A percentile compares a stretch with the other conserved stretches of the same genome.
Conservation (phyloP, 2,329 filamentous ascomycete species). For the Phoma sp. region DNA sequence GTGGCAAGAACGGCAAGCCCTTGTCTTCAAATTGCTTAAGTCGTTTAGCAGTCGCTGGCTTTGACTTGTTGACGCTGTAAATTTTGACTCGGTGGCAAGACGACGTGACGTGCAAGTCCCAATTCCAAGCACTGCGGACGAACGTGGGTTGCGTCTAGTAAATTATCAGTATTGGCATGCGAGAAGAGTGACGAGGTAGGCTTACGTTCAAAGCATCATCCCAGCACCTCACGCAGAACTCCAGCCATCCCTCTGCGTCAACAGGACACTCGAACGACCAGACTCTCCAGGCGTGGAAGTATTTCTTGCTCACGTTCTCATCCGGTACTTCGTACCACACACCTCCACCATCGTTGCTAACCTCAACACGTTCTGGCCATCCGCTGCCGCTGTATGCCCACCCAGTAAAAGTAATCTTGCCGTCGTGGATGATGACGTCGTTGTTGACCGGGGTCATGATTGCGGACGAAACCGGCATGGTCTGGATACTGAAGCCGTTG, state of each 20-base stretch:
- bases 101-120: conserved; percentile 70
- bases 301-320: conserved; percentile 67
- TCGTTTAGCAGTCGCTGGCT: conserved; percentile 56
- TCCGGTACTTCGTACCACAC: conserved; percentile 69
- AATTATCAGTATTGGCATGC: conserved; percentile 13
- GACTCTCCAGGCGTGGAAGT: conserved; percentile 67
- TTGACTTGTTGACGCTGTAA: conserved; percentile 66
- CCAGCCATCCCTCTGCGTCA: conserved; percentile 56
- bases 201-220: conserved; percentile 54
- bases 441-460: conserved; percentile 70
- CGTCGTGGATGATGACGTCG: conserved; percentile 66
- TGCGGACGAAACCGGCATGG: conserved; percentile 72
- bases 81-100: conserved; percentile 63
- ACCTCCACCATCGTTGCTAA: conserved; percentile 67
- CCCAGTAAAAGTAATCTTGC: conserved; percentile 61
- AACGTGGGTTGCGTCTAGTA: conserved; percentile 51
- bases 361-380: conserved; percentile 66
- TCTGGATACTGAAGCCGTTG: conserved; percentile 71
- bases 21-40: conserved; percentile 60
- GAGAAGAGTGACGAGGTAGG: not conserved
- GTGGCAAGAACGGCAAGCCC: conserved; percentile 57
- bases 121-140: conserved; percentile 61
- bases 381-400: conserved; percentile 55
- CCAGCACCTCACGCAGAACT: conserved; percentile 54
- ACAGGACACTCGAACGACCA: conserved; percentile 70